A percentile compares a stretch with the other conserved stretches of the same genome.
These are phyloP conservation scores for Fusarium sulawesiense DNA, from an alignment of 2,329 filamentous ascomycete species.

Conservation along the genomic window DNA sequence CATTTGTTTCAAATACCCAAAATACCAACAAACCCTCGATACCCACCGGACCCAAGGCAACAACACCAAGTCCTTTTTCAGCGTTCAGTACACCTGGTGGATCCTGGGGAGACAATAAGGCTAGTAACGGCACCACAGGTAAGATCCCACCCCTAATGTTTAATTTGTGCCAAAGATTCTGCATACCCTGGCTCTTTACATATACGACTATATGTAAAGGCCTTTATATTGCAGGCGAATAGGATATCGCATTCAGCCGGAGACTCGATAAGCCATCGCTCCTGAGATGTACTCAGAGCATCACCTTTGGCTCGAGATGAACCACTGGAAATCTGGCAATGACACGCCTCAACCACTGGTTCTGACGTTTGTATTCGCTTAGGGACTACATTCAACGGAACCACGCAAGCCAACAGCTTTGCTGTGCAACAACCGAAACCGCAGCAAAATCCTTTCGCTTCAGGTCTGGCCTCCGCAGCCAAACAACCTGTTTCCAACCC, in stretches of 20 bases:
- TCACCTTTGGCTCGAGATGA: slow-evolving; percentile 42
- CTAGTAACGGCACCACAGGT: slow-evolving; percentile 39
- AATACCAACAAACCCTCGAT: slow-evolving; percentile 6
- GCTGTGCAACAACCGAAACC: slow-evolving; percentile 31
- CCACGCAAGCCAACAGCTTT: slow-evolving; percentile 20
- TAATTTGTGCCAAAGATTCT: slow-evolving; percentile 45
- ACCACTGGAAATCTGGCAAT: slow-evolving; percentile 47
- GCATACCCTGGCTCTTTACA: slow-evolving; percentile 31
- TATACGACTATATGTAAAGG: slow-evolving; percentile 16
- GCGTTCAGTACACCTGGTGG: slow-evolving; percentile 13
- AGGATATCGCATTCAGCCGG: slow-evolving; percentile 43
- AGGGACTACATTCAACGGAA: slow-evolving; percentile 45
- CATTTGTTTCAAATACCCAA: slow-evolving; percentile 45
- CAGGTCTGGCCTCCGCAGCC: slow-evolving; percentile 6
- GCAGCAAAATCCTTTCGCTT: slow-evolving; percentile 43
- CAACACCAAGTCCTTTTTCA: slow-evolving; percentile 29
- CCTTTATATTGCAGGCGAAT: slow-evolving; percentile 37
- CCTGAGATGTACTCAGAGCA: slow-evolving; percentile 29
- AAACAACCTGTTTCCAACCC: slow-evolving; percentile 32
- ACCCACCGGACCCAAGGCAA: slow-evolving; percentile 12
- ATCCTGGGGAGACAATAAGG: slow-evolving; percentile 13
- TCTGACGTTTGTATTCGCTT: slow-evolving; percentile 47
- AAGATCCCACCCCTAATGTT: slow-evolving; percentile 35
- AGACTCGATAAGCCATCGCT: slow-evolving; percentile 43
- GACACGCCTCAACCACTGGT: slow-evolving; percentile 44